A percentile compares a stretch with the other conserved stretches of the same genome.
Conservation (phyloP, 2,329 filamentous ascomycete species). For the Cladosporium halotolerans region DNA sequence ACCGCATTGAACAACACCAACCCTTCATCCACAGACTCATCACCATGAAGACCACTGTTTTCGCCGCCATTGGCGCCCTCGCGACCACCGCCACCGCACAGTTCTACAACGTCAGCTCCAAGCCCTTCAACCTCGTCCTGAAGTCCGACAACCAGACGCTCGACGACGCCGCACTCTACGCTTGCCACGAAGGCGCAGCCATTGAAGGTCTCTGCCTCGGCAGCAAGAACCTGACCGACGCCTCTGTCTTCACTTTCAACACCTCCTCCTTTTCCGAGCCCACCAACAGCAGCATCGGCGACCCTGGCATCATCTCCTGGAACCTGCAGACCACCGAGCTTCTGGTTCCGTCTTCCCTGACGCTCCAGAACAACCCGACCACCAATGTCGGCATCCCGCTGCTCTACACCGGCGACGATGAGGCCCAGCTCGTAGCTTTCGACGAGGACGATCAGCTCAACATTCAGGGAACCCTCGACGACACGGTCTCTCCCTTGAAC, state of each 20-base stretch:
- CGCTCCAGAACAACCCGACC: constrained; percentile 24
- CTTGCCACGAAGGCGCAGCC: constrained; percentile 45
- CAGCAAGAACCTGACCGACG: constrained; percentile 7
- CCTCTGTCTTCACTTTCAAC: constrained; percentile 19
- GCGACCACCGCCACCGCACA: constrained; percentile 27
- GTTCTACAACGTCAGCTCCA: constrained; percentile 33
- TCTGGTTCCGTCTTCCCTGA: constrained; percentile 11
- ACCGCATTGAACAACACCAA: neutral
- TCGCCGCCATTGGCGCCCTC: constrained; percentile 17
- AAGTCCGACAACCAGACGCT: constrained; percentile 33
- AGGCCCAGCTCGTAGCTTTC: constrained; percentile 33
- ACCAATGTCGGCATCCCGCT: constrained; percentile 40
- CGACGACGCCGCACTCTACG: constrained; percentile 33
- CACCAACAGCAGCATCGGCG: constrained; percentile 29
- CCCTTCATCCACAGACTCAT: neutral
- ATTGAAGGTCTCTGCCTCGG: constrained; percentile 42
- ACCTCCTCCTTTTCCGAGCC: constrained; percentile 13
- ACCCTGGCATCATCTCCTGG: constrained; percentile 23
- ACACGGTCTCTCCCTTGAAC: constrained; percentile 32
- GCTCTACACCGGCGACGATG: constrained; percentile 29
- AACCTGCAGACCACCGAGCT: constrained; percentile 29
- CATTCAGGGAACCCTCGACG: constrained; percentile 36
- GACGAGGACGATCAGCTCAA: constrained; percentile 34
- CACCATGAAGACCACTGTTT: constrained; percentile 4
- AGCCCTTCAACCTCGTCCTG: constrained; percentile 40